phyloP scores from a whole-genome alignment of 495 filamentous ascomycete species.

The Hyaloscypha finlandica region DNA sequence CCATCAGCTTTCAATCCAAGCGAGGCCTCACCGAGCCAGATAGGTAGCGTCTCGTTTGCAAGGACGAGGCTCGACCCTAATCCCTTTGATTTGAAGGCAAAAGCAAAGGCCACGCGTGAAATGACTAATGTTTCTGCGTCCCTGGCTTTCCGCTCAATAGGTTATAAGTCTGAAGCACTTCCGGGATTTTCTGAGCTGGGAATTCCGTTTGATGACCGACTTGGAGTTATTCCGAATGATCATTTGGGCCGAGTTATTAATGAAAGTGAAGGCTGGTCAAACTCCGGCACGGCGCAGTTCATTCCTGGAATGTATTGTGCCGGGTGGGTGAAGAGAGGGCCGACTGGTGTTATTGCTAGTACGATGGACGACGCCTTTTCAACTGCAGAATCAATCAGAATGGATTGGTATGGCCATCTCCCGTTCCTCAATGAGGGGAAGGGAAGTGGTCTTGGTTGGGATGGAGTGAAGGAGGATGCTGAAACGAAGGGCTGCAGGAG shows the following conservation, averaged over 20 bases:
- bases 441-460: constrained; percentile 65
- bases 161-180: constrained; percentile 80
- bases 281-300: constrained; percentile 35
- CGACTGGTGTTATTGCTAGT: constrained; percentile 92
- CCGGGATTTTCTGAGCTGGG: constrained; percentile 74
- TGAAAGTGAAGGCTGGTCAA: constrained; percentile 32
- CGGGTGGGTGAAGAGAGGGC: constrained; percentile 95
- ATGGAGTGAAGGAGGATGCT: constrained; percentile 61
- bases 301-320: constrained; percentile 89
- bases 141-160: constrained; percentile 86
- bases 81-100: constrained; percentile 52
- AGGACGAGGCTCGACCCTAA: constrained; percentile 51
- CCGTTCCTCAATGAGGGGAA: constrained; percentile 49
- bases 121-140: constrained; percentile 51
- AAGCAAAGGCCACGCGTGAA: constrained; percentile 50
- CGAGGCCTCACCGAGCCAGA: constrained; percentile 39
- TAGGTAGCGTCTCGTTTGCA: constrained; percentile 67
- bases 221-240: constrained; percentile 86
- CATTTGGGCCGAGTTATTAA: constrained; percentile 68
- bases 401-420: constrained; percentile 60
- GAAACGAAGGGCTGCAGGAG: constrained; percentile 54
- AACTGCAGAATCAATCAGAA: constrained; percentile 77
- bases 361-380: constrained; percentile 95
- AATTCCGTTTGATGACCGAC: constrained; percentile 72
- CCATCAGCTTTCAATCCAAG: constrained; percentile 67